Evolutionary conservation across 1,284 basidiomycete genomes (phyloP), one percentile per base, ranked within the genome.

Genomic region (Cronartium quercuum): DNA sequence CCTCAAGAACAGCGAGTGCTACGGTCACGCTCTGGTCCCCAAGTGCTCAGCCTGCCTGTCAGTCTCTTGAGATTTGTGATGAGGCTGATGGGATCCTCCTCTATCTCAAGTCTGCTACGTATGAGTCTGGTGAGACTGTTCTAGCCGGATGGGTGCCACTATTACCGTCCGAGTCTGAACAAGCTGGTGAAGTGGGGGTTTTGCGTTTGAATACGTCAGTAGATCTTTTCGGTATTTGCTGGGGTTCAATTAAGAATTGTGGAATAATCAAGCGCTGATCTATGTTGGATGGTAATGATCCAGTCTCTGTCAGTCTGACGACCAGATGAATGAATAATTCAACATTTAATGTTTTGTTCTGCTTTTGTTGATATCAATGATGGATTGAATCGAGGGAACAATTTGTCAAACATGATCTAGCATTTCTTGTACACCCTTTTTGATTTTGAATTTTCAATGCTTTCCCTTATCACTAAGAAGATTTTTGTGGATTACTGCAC

Each of bases 101-200:
- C 18, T 73, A 66, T 34, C 61, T 73, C 47, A 64, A 73, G 34
- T 64, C 69, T 41, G 61, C 69, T 12, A 73, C 69, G 5, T 73
- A 73, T 34, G 62, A 73, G 47, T 73, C 62, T 41, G 69, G 69
- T 37, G 47, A 73, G 12, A 65, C 60, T 29, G 35, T 65, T 0
- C 35, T 73, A 63, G 69, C 69, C 18, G 69, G 44, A 10, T 73
- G 69, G 69, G 47, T 73, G n/a, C 69, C 69, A 21, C 44, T 73
- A n/a, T 58, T 60, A 42, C 35, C 7, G 47, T 29, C n/a, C 29
- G n/a, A 60, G 29, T 55, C 51, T 55, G 51, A 55, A 24, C 51
- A 55, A 55, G 18, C 1, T 6, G 12, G 29, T 55, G 51, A 55
- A n/a, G 51, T 55, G n/a, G 51, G 51, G n/a, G 51, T 55, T 13